Base-by-base conservation (phyloP, 768 basidiomycete genomes). In the Cubamyces sp. region DNA sequence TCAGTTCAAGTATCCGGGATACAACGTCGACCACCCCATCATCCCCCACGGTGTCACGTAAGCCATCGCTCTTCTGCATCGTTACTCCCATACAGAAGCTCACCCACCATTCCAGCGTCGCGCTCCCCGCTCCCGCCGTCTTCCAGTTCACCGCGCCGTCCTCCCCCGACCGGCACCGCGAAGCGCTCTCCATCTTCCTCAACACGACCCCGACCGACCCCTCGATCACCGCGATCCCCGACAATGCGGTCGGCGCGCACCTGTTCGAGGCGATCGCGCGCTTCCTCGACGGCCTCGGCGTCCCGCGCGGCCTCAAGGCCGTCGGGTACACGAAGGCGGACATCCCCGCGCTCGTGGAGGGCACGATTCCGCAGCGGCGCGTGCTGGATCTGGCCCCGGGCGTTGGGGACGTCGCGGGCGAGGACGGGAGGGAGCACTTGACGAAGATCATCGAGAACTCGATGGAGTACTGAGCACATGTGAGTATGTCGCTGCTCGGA, bases 71-170 rank as follows among this genome's bases (percentile, higher is more conserved):
- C 14, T 16, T 16, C 37, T 3, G 16, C 25, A 6, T 11, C 15
- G 23, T 30, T 5, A 30, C 43, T 26, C 51, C 51, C 15, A 12
- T 39, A 28, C 34, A n/a, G 25, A 25, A 7, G 41, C 21, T 15
- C 19, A 40, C 11, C 14, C 62, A n/a, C 18, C 37, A 39, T 37
- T 62, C 62, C 52, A 84, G 92, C 66, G 94, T 96, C 50, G 93
- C 95, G 5, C 77, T 96, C 59, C 92, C 93, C 19, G 94, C 92
- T 11, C 94, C 94, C 28, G 90, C 96, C 66, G 96, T 98, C 46
- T 98, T 98, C 82, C 86, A 90, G 70, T 98, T 96, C 76, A 98
- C 96, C 8, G 91, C 96, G 0, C 95, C 96, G 7, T 96, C 96
- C 5, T 88, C 93, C 0, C 94, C 95, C 2, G 86, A 89, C 62